Evolutionary conservation across 2,329 filamentous ascomycete species (phyloP), one percentile per base, ranked within the genome.

Genomic region (Sclerotinia borealis): DNA sequence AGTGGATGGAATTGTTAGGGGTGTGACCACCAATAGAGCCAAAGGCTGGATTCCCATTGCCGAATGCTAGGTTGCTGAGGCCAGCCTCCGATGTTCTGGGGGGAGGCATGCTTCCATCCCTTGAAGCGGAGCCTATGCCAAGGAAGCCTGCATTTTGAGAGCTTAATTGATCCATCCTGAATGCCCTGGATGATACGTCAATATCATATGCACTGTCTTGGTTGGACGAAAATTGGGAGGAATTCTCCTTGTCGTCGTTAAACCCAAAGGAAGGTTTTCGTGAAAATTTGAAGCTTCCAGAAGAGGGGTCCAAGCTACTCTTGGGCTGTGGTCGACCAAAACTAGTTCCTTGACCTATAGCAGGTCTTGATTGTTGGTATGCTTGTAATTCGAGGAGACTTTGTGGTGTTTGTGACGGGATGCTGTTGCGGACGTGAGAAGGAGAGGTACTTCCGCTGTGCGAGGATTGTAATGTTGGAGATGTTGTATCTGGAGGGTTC

Each of bases 401-500:
- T 37, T 73, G 71, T 27, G 69, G 64, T 22, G 73, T 69, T 1
- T 74, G 69, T 66, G 73, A 75, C 37, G 78, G 74, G 36, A 79
- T 78, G 63, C 76, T 78, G 48, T 83, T 78, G 65, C 84, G 80
- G 39, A 79, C 79, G 63, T 83, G 79, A 49, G 81, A 81, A 3
- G 87, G 86, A 17, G 87, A 89, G 39, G 82, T 82, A 67, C 79
- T 84, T 63, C 80, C 80, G 41, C 74, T 75, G 56, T 75, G 75
- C 11, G 81, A 80, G 50, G 77, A 76, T 10, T 79, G 77, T 45
- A 80, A 72, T 2, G 76, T 74, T 45, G 78, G 76, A 9, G 77
- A 76, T 15, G 78, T 75, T 47, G 74, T 76, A 51, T 85, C 83
- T 29, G 79, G 70, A 8, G 77, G 76, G 67, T 81, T 83, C 89